Percentiles rank a stretch among this genome's conserved stretches.
phyloP scores from a whole-genome alignment of 495 filamentous ascomycete species.

The Bathelium albidoporum region DNA sequence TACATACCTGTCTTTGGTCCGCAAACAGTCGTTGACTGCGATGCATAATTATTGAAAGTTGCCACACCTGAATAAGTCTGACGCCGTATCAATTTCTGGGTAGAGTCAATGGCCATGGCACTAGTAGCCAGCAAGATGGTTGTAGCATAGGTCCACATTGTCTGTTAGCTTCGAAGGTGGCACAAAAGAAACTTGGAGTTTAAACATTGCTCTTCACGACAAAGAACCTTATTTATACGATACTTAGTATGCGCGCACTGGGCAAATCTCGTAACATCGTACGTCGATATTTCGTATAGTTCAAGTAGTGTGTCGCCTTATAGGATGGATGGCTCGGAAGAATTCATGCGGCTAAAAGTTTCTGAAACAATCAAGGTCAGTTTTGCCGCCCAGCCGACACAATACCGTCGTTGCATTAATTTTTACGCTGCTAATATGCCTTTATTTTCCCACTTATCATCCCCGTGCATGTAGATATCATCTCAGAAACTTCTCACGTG shows the following conservation, averaged over 20 bases:
- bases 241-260: background rate
- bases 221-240: background rate
- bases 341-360: background rate
- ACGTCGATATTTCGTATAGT: background rate
- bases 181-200: background rate
- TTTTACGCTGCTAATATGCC: no score
- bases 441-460: no score
- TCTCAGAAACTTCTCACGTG: no score
- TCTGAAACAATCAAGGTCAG: background rate
- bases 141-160: background rate
- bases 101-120: background rate
- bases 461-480: no score
- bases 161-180: background rate
- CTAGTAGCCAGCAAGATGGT: background rate
- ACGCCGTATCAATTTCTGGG: background rate
- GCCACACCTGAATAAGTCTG: constrained; percentile 5
- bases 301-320: background rate
- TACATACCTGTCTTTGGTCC: background rate
- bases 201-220: background rate
- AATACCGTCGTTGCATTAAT: no score
- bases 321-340: background rate
- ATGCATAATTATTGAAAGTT: constrained; percentile 6
- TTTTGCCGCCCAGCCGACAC: background rate
- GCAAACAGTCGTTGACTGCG: background rate
- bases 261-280: background rate